Percentiles rank a stretch among this genome's conserved stretches.
Evolutionary conservation across 192 early-diverging fungal species (phyloP).

Genomic region (Mortierella hygrophila): DNA sequence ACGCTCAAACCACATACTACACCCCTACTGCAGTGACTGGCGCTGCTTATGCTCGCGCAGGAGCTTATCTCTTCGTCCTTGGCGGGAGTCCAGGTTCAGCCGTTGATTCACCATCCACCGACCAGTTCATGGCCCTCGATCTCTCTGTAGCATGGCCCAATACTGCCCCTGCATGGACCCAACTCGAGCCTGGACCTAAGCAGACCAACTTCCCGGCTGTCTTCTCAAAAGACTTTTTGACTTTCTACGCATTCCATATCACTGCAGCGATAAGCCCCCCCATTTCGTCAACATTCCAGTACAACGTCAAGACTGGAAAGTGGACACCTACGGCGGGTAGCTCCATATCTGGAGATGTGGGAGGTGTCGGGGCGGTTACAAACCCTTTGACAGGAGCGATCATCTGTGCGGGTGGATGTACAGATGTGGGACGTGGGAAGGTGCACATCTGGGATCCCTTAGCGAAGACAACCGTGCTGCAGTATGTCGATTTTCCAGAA

Average conservation of each 20-base stretch:
- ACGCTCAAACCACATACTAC: neutral
- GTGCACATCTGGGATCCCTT: neutral
- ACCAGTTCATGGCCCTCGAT: conserved; percentile 6
- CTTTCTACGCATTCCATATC: neutral
- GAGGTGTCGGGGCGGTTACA: neutral
- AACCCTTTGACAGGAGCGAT: neutral
- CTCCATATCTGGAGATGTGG: neutral
- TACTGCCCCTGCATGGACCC: neutral
- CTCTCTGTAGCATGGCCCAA: neutral
- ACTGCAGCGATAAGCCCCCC: neutral
- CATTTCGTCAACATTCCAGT: neutral
- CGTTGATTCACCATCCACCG: neutral
- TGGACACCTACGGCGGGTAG: neutral
- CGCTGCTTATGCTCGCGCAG: neutral
- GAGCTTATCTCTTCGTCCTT: neutral
- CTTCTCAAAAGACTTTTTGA: conserved; percentile 5
- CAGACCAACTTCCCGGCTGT: neutral
- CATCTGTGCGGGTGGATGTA: neutral
- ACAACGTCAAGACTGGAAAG: neutral
- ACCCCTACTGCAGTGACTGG: neutral
- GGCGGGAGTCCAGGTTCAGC: neutral
- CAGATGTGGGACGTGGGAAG: neutral
- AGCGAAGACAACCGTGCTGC: too few species aligned
- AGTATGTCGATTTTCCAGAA: neutral
- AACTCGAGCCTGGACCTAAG: neutral